A percentile compares a stretch with the other conserved stretches of the same genome.
These are phyloP conservation scores for bread wheat (Triticum aestivum) DNA, from an alignment of 176 grass and related monocot species.

Conservation along the genomic window DNA sequence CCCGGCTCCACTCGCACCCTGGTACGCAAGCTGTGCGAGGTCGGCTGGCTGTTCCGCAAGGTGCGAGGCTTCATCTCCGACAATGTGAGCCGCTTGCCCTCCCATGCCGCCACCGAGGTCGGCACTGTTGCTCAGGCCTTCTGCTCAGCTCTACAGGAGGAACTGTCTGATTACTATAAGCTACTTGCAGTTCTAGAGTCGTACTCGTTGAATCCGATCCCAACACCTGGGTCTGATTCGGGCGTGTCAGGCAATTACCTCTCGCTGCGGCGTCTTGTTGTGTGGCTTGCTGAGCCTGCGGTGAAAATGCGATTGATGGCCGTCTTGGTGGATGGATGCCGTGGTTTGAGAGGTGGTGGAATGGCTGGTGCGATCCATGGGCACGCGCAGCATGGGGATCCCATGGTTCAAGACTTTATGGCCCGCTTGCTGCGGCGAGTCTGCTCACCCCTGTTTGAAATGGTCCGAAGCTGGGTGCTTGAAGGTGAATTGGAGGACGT, in stretches of 20 bases:
- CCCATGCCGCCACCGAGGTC: constrained; percentile 48
- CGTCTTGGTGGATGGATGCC: constrained; percentile 74
- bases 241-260: constrained; percentile 74
- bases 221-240: constrained; percentile 71
- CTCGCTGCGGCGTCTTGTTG: constrained; percentile 65
- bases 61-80: constrained; percentile 77
- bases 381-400: constrained; percentile 87
- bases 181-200: constrained; percentile 77
- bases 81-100: constrained; percentile 50
- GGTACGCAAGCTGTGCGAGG: constrained; percentile 84
- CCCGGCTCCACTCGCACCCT: constrained; percentile 85
- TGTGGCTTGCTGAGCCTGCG: constrained; percentile 84
- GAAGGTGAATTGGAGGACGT: constrained; percentile 91
- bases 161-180: constrained; percentile 88
- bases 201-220: constrained; percentile 69
- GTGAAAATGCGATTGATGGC: constrained; percentile 93
- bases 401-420: constrained; percentile 88
- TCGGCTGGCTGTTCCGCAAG: constrained; percentile 87
- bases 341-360: constrained; percentile 66
- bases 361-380: constrained; percentile 82
- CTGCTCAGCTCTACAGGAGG: constrained; percentile 87
- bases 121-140: constrained; percentile 84
- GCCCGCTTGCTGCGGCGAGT: constrained; percentile 64
- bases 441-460: constrained; percentile 92
- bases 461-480: constrained; percentile 86